Conservation (phyloP, 139 green algal species). For the Yamagishiella unicocca region DNA sequence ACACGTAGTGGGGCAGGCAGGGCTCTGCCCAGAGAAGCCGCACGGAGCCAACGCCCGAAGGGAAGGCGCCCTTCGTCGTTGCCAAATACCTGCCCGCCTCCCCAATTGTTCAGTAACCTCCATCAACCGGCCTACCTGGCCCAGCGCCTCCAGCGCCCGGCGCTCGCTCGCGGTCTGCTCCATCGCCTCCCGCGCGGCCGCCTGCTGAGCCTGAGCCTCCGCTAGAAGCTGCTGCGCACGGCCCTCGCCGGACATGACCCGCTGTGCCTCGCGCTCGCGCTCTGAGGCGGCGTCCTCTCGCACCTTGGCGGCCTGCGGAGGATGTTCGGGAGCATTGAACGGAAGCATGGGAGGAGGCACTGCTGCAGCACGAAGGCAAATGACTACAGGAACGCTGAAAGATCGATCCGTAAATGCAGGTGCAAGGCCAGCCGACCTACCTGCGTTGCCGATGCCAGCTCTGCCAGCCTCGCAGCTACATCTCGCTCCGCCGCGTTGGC, state of each 20-base stretch:
- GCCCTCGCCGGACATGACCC: neutral
- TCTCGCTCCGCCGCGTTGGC: slow-evolving; percentile 18
- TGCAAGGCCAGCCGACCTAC: too few relatives aligned
- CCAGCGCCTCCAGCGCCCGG: neutral
- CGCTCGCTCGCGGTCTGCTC: slow-evolving; percentile 13
- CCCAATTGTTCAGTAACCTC: too few relatives aligned
- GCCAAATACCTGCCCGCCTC: too few relatives aligned
- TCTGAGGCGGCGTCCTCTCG: slow-evolving; percentile 38
- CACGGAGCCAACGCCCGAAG: too few relatives aligned
- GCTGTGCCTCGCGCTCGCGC: slow-evolving; percentile 34
- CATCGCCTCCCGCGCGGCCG: neutral
- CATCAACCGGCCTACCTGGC: slow-evolving; percentile 41
- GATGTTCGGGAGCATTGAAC: too few relatives aligned
- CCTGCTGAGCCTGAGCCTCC: slow-evolving; percentile 8
- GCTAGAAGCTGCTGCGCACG: slow-evolving; percentile 8
- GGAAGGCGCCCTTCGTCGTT: too few relatives aligned
- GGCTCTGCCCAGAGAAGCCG: too few relatives aligned
- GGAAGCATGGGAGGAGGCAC: too few relatives aligned
- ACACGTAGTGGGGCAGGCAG: too few relatives aligned
- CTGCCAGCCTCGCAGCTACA: neutral
- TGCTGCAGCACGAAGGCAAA: too few relatives aligned
- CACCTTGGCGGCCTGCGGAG: slow-evolving; percentile 26
- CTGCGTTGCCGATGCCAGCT: slow-evolving; percentile 25
- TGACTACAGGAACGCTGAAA: too few relatives aligned
- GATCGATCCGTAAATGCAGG: too few relatives aligned